Evolutionary conservation across 2,329 filamentous ascomycete species (phyloP).

Genomic region (Cadophora luteo-olivacea): DNA sequence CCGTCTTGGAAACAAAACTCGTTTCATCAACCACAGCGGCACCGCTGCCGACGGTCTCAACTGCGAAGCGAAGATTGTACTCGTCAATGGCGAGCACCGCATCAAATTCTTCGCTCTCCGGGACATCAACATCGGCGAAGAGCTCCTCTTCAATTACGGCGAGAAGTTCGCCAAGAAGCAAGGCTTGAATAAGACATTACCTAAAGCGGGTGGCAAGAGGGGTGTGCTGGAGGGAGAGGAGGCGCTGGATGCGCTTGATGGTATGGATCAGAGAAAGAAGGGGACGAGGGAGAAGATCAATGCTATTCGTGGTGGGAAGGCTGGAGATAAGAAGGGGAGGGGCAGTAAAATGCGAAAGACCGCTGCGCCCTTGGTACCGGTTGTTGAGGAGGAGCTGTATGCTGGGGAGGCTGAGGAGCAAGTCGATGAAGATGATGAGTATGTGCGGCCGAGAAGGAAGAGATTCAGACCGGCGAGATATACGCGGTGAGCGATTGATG

Average conservation of each 20-base stretch:
- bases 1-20: slow-evolving; percentile 78
- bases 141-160: slow-evolving; percentile 84
- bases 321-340: background rate
- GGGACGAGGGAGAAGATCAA: slow-evolving; percentile 25
- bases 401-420: slow-evolving; percentile 5
- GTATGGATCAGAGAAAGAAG: slow-evolving; percentile 28
- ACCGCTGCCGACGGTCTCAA: slow-evolving; percentile 65
- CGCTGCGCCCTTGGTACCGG: slow-evolving; percentile 5
- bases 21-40: slow-evolving; percentile 82
- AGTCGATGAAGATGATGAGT: slow-evolving; percentile 6
- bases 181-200: slow-evolving; percentile 55
- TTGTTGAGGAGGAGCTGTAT: slow-evolving; percentile 11
- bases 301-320: slow-evolving; percentile 21
- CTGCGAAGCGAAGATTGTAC: slow-evolving; percentile 70
- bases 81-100: slow-evolving; percentile 77
- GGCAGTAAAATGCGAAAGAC: slow-evolving; percentile 25
- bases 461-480: slow-evolving; percentile 9
- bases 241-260: slow-evolving; percentile 37
- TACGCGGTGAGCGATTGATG: background rate
- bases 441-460: slow-evolving; percentile 7
- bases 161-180: slow-evolving; percentile 65
- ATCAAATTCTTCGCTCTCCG: slow-evolving; percentile 75
- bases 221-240: slow-evolving; percentile 36
- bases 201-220: slow-evolving; percentile 32
- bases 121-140: slow-evolving; percentile 73